Evolutionary conservation across 305 asterid genomes (phyloP).

Genomic region (Fraxinus platypoda): DNA sequence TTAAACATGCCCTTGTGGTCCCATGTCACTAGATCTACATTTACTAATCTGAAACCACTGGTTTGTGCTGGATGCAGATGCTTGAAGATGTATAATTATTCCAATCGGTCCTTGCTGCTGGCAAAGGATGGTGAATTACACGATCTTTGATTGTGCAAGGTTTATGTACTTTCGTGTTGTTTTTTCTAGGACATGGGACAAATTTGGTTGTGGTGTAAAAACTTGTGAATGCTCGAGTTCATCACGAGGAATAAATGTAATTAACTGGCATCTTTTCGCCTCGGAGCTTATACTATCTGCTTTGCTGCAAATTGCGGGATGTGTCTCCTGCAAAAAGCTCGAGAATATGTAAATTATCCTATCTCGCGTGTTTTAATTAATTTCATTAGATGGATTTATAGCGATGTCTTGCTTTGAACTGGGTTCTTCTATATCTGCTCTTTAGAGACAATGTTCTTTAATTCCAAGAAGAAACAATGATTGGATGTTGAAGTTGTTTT

Average conservation of each 20-base stretch:
- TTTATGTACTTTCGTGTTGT: constrained; percentile 28
- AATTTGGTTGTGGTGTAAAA: background rate
- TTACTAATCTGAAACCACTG: background rate
- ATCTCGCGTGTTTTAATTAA: background rate
- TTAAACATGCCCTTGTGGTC: background rate
- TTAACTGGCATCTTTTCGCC: background rate
- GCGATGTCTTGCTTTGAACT: background rate
- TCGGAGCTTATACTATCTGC: background rate
- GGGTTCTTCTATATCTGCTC: background rate
- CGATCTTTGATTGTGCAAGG: constrained; percentile 18
- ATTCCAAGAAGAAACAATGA: background rate
- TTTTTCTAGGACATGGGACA: background rate
- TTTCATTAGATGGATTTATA: background rate
- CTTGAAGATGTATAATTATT: constrained; percentile 34
- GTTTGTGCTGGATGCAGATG: constrained; percentile 33
- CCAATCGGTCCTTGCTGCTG: background rate
- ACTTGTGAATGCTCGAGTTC: background rate
- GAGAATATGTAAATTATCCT: background rate
- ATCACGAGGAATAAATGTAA: constrained; percentile 10
- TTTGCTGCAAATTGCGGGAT: background rate
- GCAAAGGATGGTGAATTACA: constrained; percentile 15
- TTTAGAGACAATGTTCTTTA: background rate
- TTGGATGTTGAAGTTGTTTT: background rate
- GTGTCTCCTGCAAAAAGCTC: background rate
- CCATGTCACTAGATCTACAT: background rate